These are phyloP conservation scores for Chytriomyces confervae DNA, from an alignment of 192 early-diverging fungal species.

Conservation along the genomic window DNA sequence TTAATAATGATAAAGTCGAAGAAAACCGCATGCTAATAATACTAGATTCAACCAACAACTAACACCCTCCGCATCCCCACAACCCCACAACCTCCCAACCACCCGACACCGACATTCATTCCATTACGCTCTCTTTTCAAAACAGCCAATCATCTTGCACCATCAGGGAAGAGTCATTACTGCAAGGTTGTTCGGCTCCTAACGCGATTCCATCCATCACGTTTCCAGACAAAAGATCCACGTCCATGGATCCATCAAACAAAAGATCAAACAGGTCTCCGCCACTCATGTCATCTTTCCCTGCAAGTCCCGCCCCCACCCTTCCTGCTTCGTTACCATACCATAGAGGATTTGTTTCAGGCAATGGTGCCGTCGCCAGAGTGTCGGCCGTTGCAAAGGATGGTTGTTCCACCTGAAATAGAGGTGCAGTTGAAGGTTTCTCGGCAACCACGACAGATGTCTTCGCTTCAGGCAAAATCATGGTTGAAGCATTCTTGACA, in stretches of 20 bases:
- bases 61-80: not conserved
- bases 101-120: not conserved
- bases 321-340: not conserved
- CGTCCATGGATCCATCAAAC: conserved; percentile 28
- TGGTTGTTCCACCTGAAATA: not conserved
- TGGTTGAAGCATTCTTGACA: not conserved
- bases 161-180: not conserved
- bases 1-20: not conserved
- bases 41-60: too few species aligned
- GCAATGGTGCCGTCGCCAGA: too few species aligned
- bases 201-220: too few species aligned
- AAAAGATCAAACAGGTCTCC: conserved; percentile 19
- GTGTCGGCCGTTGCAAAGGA: too few species aligned
- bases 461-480: not conserved
- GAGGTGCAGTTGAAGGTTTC: not conserved
- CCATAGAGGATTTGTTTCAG: not conserved
- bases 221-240: not conserved
- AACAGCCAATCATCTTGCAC: conserved; percentile 16
- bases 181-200: too few species aligned
- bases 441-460: not conserved
- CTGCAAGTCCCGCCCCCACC: too few species aligned
- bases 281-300: too few species aligned
- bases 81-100: not conserved
- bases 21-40: not conserved
- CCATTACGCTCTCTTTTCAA: not conserved